A percentile compares a stretch with the other conserved stretches of the same genome.
Evolutionary conservation across 1,284 basidiomycete species (phyloP).

Genomic region (Cryptococcus sp.): DNA sequence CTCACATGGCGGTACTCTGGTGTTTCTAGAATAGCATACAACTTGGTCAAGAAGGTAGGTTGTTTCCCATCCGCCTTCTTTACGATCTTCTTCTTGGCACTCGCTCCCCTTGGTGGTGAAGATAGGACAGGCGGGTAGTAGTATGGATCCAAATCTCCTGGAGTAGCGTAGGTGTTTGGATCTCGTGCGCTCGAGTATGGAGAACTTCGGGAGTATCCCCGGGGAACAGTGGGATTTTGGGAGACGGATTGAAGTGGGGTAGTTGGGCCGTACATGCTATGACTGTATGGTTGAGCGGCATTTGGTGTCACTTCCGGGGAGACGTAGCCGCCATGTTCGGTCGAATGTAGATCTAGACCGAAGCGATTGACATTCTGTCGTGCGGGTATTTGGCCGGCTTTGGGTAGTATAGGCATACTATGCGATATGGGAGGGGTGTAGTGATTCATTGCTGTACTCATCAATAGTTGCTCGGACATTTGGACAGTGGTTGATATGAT

Average conservation of each 20-base stretch:
- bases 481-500: too few species aligned
- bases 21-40: slow-evolving; percentile 57
- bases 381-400: background rate
- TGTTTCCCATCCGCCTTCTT: slow-evolving; percentile 55
- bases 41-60: slow-evolving; percentile 85
- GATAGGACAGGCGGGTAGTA: slow-evolving; percentile 12
- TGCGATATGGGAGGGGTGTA: background rate
- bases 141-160: slow-evolving; percentile 16
- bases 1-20: slow-evolving; percentile 34
- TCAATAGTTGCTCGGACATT: too few species aligned
- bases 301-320: background rate
- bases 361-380: background rate
- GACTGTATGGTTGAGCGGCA: too few species aligned
- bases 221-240: too few species aligned
- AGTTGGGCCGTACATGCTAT: too few species aligned
- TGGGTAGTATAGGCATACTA: background rate
- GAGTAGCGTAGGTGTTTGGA: background rate
- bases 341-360: background rate
- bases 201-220: too few species aligned
- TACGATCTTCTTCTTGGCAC: slow-evolving; percentile 8
- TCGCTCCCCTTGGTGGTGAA: slow-evolving; percentile 1
- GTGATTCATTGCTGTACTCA: too few species aligned
- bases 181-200: too few species aligned
- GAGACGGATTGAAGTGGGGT: too few species aligned
- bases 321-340: background rate